Evolutionary conservation across 2,329 filamentous ascomycete genomes (phyloP).

Genomic region (Paraphoma chrysanthemicola): DNA sequence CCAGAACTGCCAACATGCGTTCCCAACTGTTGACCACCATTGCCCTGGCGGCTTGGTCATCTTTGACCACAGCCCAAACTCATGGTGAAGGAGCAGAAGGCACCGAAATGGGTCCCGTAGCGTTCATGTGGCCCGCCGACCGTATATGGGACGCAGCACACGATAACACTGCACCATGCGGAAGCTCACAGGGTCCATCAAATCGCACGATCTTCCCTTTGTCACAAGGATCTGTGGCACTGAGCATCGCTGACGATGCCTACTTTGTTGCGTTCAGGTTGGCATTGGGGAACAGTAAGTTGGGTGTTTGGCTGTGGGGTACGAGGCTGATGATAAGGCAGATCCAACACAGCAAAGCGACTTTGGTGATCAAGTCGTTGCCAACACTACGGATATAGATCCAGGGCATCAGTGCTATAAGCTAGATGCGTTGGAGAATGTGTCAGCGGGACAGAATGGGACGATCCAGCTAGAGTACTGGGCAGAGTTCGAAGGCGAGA

Average conservation of each 20-base stretch:
- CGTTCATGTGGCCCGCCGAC: constrained; percentile 68
- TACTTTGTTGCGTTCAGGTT: constrained; percentile 62
- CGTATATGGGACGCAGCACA: constrained; percentile 61
- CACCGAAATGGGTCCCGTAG: constrained; percentile 62
- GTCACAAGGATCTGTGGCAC: constrained; percentile 61
- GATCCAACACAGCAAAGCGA: constrained; percentile 51
- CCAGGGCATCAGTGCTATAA: constrained; percentile 56
- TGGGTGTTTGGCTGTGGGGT: constrained; percentile 8
- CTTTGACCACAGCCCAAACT: constrained; percentile 19
- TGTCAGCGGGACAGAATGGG: constrained; percentile 51
- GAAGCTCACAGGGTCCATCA: constrained; percentile 55
- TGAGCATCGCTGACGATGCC: constrained; percentile 65
- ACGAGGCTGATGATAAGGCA: constrained; percentile 11
- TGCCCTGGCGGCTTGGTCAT: constrained; percentile 2
- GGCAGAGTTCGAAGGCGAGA: constrained; percentile 50
- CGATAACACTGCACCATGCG: constrained; percentile 66
- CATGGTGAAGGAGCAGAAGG: constrained; percentile 39
- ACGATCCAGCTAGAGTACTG: constrained; percentile 56
- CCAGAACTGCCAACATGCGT: constrained; percentile 1
- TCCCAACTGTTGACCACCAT: constrained; percentile 11
- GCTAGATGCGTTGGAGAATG: constrained; percentile 41
- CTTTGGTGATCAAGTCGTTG: constrained; percentile 46
- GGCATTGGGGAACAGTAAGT: constrained; percentile 59
- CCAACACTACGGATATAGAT: constrained; percentile 49
- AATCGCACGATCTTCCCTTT: constrained; percentile 66